These are phyloP conservation scores for Emmonsia crescens DNA, from an alignment of 2,329 filamentous ascomycete species.

Conservation along the genomic window DNA sequence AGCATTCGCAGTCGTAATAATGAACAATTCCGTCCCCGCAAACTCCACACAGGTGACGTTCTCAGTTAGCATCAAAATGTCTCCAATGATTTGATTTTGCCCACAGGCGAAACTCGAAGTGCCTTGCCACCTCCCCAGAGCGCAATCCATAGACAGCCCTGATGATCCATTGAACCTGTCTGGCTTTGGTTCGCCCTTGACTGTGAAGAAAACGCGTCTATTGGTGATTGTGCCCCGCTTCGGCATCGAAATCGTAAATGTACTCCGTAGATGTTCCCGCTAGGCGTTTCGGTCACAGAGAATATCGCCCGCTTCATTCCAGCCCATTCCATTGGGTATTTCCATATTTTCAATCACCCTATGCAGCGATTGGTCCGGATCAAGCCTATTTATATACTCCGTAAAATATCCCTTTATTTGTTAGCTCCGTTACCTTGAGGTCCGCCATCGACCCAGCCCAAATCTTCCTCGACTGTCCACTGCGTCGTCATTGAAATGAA, in stretches of 20 bases:
- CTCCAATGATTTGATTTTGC: slow-evolving; percentile 60
- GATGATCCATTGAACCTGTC: slow-evolving; percentile 78
- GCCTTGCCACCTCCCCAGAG: slow-evolving; percentile 71
- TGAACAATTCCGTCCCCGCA: slow-evolving; percentile 60
- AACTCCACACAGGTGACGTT: slow-evolving; percentile 77
- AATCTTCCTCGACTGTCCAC: slow-evolving; percentile 71
- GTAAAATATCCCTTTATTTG: slow-evolving; percentile 57
- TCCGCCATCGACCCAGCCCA: slow-evolving; percentile 86
- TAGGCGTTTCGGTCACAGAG: slow-evolving; percentile 72
- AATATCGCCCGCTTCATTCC: slow-evolving; percentile 60
- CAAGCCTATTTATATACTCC: too few relatives aligned
- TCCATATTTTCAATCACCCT: slow-evolving; percentile 53
- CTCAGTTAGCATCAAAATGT: slow-evolving; percentile 64
- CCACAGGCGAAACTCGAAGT: slow-evolving; percentile 59
- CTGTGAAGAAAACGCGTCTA: slow-evolving; percentile 61
- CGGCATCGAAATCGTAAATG: slow-evolving; percentile 60
- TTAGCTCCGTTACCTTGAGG: slow-evolving; percentile 48
- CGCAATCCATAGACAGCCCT: slow-evolving; percentile 82
- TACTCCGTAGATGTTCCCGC: slow-evolving; percentile 58
- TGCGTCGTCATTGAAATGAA: slow-evolving; percentile 67
- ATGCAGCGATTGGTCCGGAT: slow-evolving; percentile 49
- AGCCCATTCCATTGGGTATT: slow-evolving; percentile 78
- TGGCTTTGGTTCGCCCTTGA: slow-evolving; percentile 53
- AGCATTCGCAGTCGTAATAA: slow-evolving; percentile 77
- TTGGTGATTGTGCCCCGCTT: slow-evolving; percentile 58